A percentile compares a stretch with the other conserved stretches of the same genome.
Evolutionary conservation across 805 yeast species (phyloP).

Genomic region (Candida hispaniensis): DNA sequence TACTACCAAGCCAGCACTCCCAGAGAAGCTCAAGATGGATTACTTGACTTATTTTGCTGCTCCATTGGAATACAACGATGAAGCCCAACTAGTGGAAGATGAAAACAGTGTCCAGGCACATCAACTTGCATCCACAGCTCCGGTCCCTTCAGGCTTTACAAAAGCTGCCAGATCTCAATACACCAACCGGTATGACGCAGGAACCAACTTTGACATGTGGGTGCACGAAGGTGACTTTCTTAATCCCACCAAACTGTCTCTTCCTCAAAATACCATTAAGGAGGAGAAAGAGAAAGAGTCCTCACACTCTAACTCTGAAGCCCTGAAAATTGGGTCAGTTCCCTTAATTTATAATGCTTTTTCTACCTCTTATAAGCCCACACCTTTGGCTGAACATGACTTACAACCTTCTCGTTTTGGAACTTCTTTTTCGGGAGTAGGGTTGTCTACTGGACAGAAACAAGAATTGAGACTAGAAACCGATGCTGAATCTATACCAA

Average conservation of each 20-base stretch:
- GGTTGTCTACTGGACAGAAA: slow-evolving; percentile 10
- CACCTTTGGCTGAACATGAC: not conserved
- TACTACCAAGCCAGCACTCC: slow-evolving; percentile 1
- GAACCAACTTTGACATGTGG: slow-evolving; percentile 15
- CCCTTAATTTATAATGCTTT: slow-evolving; percentile 12
- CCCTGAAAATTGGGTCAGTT: slow-evolving; percentile 8
- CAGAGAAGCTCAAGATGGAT: slow-evolving; percentile 15
- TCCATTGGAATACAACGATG: slow-evolving; percentile 5
- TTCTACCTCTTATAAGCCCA: slow-evolving; percentile 15
- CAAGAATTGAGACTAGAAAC: slow-evolving; percentile 11
- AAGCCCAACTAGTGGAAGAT: too few relatives aligned
- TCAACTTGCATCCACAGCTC: too few relatives aligned
- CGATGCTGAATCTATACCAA: slow-evolving; percentile 4
- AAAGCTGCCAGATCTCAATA: slow-evolving; percentile 1
- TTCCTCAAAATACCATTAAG: too few relatives aligned
- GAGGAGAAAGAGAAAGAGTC: slow-evolving; percentile 13
- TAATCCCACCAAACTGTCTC: too few relatives aligned
- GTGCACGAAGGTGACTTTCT: slow-evolving; percentile 12
- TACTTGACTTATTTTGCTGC: slow-evolving; percentile 13
- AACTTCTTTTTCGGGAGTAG: slow-evolving; percentile 11
- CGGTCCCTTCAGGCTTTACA: too few relatives aligned
- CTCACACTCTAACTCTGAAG: slow-evolving; percentile 8
- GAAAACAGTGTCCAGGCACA: too few relatives aligned
- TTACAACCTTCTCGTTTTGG: slow-evolving; percentile 5
- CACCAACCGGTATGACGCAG: slow-evolving; percentile 1